Conservation (phyloP, 2,329 filamentous ascomycete genomes). For the Diaporthe caulivora region DNA sequence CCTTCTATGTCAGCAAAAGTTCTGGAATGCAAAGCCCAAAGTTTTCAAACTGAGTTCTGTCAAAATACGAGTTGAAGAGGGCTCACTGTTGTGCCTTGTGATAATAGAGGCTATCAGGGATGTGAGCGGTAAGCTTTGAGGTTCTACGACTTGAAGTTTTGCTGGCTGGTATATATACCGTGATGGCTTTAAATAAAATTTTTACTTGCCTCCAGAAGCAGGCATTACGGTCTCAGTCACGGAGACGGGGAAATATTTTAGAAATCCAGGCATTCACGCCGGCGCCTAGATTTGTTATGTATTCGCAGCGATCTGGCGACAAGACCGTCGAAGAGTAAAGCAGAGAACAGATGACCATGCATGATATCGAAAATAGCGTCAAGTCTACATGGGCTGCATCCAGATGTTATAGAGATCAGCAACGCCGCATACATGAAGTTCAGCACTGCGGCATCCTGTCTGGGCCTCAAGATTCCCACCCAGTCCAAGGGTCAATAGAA, state of each 20-base stretch:
- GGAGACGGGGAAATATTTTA: no score
- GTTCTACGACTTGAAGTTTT: background rate
- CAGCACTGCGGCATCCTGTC: background rate
- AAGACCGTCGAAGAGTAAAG: background rate
- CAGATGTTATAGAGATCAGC: background rate
- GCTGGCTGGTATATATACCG: no score
- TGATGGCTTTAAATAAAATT: no score
- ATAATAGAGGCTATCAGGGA: slow-evolving; percentile 4
- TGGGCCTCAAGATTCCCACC: slow-evolving; percentile 15
- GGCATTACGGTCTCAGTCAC: no score
- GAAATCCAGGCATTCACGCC: slow-evolving; percentile 8
- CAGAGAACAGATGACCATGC: slow-evolving; percentile 27
- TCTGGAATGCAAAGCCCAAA: no score
- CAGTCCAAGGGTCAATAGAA: background rate
- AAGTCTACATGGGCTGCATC: background rate
- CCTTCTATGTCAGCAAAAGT: background rate
- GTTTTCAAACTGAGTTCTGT: background rate
- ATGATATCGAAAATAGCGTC: no score
- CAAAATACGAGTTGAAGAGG: background rate
- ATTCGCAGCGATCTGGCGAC: slow-evolving; percentile 5
- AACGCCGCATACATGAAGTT: background rate
- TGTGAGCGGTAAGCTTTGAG: slow-evolving; percentile 36
- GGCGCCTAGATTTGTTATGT: no score
- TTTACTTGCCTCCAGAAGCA: background rate
- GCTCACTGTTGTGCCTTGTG: slow-evolving; percentile 16